Evolutionary conservation across 352 stramenopile genomes (phyloP).

Genomic region (Phytophthora vignae): DNA sequence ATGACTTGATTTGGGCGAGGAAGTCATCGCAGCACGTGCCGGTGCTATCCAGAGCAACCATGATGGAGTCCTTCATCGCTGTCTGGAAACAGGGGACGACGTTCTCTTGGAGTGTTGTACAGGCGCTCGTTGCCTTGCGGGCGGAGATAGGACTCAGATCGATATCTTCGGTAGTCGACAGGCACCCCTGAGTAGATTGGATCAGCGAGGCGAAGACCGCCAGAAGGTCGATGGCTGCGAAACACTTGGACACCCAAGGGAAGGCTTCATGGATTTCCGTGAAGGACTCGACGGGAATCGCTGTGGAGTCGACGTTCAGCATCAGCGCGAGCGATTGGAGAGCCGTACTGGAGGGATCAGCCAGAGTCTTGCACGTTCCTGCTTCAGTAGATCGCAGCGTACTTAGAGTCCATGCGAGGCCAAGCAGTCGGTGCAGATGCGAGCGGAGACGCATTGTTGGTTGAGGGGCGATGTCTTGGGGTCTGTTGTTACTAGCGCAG

Average conservation of each 20-base stretch:
- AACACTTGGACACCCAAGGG: slow-evolving; percentile 49
- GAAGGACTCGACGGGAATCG: slow-evolving; percentile 23
- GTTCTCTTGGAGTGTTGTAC: slow-evolving; percentile 23
- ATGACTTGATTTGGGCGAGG: slow-evolving; percentile 36
- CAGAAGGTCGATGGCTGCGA: slow-evolving; percentile 34
- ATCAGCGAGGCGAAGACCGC: slow-evolving; percentile 12
- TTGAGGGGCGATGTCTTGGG: background rate
- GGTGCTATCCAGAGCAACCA: slow-evolving; percentile 19
- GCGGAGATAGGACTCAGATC: background rate
- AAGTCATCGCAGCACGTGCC: slow-evolving; percentile 49
- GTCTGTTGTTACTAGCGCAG: background rate
- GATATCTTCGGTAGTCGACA: slow-evolving; percentile 16
- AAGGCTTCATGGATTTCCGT: slow-evolving; percentile 22
- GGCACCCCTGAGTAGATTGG: slow-evolving; percentile 30
- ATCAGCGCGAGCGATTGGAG: background rate
- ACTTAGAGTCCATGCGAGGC: background rate
- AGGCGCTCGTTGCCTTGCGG: no score
- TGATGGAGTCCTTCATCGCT: slow-evolving; percentile 12
- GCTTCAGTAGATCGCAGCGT: background rate
- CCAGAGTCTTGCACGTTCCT: slow-evolving; percentile 9
- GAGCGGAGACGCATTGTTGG: background rate
- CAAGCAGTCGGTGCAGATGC: background rate
- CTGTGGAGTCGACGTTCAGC: background rate
- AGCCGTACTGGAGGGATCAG: background rate
- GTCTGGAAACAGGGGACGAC: slow-evolving; percentile 42